Evolutionary conservation across 1,284 basidiomycete genomes (phyloP), one percentile per base, ranked within the genome.

Genomic region (Moniliophthora roreri): DNA sequence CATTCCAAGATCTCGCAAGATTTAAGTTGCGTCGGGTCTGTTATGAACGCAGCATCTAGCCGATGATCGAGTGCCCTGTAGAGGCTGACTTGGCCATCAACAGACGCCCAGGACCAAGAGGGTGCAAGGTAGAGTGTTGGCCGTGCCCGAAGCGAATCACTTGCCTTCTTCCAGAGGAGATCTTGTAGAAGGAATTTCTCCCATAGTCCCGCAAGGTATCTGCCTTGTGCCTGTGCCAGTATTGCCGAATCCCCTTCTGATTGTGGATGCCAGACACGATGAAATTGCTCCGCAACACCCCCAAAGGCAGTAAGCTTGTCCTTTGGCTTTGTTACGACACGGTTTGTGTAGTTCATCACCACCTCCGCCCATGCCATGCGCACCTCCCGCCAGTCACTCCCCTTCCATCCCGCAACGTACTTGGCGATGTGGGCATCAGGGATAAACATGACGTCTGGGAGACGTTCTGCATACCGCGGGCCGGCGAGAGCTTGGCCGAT

Each of bases 181-280:
- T 40, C 49, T 15, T 18, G 10, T 16, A 32, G 49, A 16, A 51
- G 23, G 16, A 26, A 26, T n/a, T 51, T 24, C 5, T 18, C 23
- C 49, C 49, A 51, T 20, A 51, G 23, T 26, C 49, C 49, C 23
- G 49, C 49, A 28, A 51, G 38, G 49, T 51, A 51, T 7, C 28
- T 32, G 6, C 28, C 28, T 32, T 32, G 28, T 11, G 11, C 28
- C 28, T 32, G 28, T 6, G 28, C n/a, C n/a, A n/a, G n/a, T n/a
- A n/a, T n/a, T n/a, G n/a, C n/a, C n/a, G n/a, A n/a, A n/a, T n/a
- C 7, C 28, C 28, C 28, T 32, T 32, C 28, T 32, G 28, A 6
- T 32, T 32, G 28, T n/a, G 37, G n/a, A 6, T 41, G 18, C 18
- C 24, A 41, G 4, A 51, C 21, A 24, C 37, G 37, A 18, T 51